Conservation (phyloP, 1,139 yeast genomes). For the Candida frijolesensis region DNA sequence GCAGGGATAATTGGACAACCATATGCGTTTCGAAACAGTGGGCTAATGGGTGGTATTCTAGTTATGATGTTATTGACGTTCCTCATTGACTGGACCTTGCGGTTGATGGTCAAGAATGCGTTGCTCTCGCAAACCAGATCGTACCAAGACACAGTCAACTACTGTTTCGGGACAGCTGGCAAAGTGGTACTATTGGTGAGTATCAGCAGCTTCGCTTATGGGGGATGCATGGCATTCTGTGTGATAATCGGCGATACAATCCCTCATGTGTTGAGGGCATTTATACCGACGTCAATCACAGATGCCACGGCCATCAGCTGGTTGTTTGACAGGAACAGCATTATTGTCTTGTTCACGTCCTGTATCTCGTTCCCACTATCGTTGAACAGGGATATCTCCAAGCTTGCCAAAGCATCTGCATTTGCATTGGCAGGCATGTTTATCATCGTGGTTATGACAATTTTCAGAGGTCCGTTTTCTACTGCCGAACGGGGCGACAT, state of each 20-base stretch:
- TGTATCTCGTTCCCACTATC: conserved; percentile 84
- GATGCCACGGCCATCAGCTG: conserved; percentile 37
- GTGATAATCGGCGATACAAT: conserved; percentile 94
- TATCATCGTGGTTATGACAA: conserved; percentile 72
- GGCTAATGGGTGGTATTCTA: conserved; percentile 72
- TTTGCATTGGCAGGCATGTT: conserved; percentile 85
- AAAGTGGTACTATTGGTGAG: conserved; percentile 67
- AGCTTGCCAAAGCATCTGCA: conserved; percentile 85
- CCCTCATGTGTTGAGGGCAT: conserved; percentile 80
- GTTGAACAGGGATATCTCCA: conserved; percentile 76
- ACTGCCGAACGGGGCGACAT: conserved; percentile 52
- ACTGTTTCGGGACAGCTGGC: conserved; percentile 78
- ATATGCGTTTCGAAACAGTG: conserved; percentile 80
- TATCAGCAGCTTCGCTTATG: conserved; percentile 89
- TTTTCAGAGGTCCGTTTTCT: conserved; percentile 70
- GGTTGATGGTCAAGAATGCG: conserved; percentile 82
- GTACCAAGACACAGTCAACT: conserved; percentile 83
- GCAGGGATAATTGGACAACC: conserved; percentile 97
- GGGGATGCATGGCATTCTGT: conserved; percentile 93
- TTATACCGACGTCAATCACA: conserved; percentile 57
- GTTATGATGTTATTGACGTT: conserved; percentile 62
- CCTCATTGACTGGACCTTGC: conserved; percentile 82
- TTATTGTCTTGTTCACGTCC: conserved; percentile 69
- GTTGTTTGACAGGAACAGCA: conserved; percentile 63
- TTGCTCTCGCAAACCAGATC: conserved; percentile 74